Evolutionary conservation across 1,139 yeast genomes (phyloP).

Genomic region (Protomyces lactucae-debilis): DNA sequence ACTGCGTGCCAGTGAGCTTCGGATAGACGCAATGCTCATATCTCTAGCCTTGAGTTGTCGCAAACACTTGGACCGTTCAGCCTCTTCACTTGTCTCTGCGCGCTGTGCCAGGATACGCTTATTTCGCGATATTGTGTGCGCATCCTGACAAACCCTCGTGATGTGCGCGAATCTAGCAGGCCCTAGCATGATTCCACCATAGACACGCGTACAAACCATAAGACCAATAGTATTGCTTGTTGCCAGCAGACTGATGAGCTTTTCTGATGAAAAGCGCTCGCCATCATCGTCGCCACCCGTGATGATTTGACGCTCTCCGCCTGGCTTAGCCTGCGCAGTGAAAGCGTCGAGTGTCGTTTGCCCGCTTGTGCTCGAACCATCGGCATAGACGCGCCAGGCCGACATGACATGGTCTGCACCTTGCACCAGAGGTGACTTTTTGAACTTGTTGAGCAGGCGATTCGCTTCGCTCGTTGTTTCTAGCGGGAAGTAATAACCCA

Average conservation of each 20-base stretch:
- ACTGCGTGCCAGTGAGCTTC: neutral
- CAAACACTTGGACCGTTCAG: neutral
- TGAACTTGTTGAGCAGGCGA: neutral
- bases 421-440: neutral
- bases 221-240: constrained; percentile 15
- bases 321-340: neutral
- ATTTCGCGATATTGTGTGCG: constrained; percentile 1
- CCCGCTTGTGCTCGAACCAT: neutral
- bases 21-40: neutral
- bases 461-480: neutral
- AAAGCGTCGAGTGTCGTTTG: neutral
- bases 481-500: constrained; percentile 7
- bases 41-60: constrained; percentile 2
- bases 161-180: constrained; percentile 29
- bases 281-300: constrained; percentile 28
- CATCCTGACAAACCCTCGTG: constrained; percentile 18
- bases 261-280: constrained; percentile 25
- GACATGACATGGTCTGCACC: constrained; percentile 17
- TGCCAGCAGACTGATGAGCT: constrained; percentile 7
- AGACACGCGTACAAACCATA: constrained; percentile 19
- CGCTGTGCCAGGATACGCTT: constrained; percentile 4
- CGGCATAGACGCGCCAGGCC: neutral
- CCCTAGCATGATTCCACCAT: constrained; percentile 28
- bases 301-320: neutral
- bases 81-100: neutral